Base-by-base conservation (phyloP, 2,329 filamentous ascomycete species). In the Neopestalotiopsis sp. region DNA sequence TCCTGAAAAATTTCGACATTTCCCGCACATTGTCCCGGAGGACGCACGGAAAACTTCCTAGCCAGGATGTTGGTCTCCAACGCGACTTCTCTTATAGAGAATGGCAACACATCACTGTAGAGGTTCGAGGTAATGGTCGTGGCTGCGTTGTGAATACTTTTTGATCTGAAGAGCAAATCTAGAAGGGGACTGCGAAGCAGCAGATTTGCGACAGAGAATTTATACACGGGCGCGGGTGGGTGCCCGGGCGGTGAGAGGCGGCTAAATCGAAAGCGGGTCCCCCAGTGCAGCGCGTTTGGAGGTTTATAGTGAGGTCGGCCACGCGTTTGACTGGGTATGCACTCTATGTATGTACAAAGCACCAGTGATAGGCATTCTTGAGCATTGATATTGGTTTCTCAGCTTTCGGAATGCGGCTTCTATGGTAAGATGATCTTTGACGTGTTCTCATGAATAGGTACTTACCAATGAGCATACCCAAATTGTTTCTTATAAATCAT, bases 71-170 rank as follows among this genome's bases (percentile, higher is more conserved):
- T 82, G 72, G 79, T 89, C 86, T 89, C 82, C 59, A 87, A 87
- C 86, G 88, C 84, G 81, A 76, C 79, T 84, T 84, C 84, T 82
- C 82, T 72, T 66, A 68, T 71, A 76, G 81, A 81, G 82, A 85
- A 86, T 86, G 87, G 87, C 87, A 89, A 89, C 87, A 78, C 86
- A 81, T 86, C 87, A 89, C 87, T 87, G 87, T 89, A 78, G 82
- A 76, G 76, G 74, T 69, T 78, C 85, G 83, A 81, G 83, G 83
- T 89, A 87, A 86, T 81, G 87, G 87, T 89, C 87, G 87, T 89
- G 87, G 87, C 88, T 82, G 82, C 86, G 88, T 86, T 81, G 81
- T 88, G 82, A 38, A 38, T 80, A 84, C 86, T 89, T 89, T 89
- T 89, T 89, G 87, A 89, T 89, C 82, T 84, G 80, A 73, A 80